Base-by-base conservation (phyloP, 495 filamentous ascomycete species). In the Podospora pseudopauciseta region DNA sequence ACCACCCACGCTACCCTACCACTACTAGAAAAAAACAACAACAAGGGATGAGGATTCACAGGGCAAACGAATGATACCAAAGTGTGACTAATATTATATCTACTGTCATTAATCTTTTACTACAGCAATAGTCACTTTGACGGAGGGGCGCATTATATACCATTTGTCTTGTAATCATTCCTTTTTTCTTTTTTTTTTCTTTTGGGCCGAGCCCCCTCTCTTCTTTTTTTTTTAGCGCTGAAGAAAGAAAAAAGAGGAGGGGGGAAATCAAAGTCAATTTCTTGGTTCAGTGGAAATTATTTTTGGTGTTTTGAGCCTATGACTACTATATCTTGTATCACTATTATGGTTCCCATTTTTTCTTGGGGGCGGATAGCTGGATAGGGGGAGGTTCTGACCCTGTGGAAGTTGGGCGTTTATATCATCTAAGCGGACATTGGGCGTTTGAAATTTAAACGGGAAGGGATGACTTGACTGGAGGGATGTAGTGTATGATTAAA, bases 251-350 rank as follows among this genome's bases (percentile, higher is more conserved):
- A 27, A 39, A 65, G 23, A 55, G 64, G 64, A 65, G 53, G 59
- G 39, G 39, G 39, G 39, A 66, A 59, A 66, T 66, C 55, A 66
- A 56, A 66, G 60, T 32, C 60, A 59, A 59, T 58, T 34, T 39
- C 34, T 60, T 66, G 64, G 64, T 58, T 49, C 64, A 59, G 1
- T 20, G 26, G 19, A 44, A 49, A 7, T 23, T 26, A 20, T 16
- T 39, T 30, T 49, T 53, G 23, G 23, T 23, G 23, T 23, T 64
- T 18, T 1, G 28, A 57, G 39, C 39, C 39, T 66, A 20, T 39
- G 28, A 49, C 39, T 49, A 11, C 2, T 49, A 18, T 49, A 18
- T 49, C 39, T 49, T 16, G 4, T 32, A 32, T 32, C 30, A 32
- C 30, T 7, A 32, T 49, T 13, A 49, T 49, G 39, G 39, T 3